Evolutionary conservation across 2,329 filamentous ascomycete species (phyloP).

Genomic region (Fusarium secorum): DNA sequence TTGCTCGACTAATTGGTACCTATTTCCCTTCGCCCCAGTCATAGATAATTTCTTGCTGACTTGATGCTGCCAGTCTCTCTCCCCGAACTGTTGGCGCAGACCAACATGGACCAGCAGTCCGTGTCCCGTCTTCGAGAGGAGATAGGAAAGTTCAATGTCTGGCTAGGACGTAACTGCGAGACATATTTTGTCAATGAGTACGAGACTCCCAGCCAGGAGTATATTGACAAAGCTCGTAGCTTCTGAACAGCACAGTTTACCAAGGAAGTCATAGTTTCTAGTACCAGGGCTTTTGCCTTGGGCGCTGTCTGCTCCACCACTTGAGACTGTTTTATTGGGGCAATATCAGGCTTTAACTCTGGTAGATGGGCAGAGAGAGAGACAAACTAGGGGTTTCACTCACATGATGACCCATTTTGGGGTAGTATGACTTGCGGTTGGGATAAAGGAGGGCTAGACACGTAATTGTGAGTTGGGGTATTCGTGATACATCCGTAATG

Average conservation of each 20-base stretch:
- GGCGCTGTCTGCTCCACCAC: neutral
- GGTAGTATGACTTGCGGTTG: neutral
- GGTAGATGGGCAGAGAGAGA: neutral
- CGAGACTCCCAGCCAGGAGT: constrained; percentile 74
- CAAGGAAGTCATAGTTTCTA: neutral
- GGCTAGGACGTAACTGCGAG: constrained; percentile 79
- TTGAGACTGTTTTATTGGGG: neutral
- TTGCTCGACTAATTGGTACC: constrained; percentile 87
- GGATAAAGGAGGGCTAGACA: constrained; percentile 9
- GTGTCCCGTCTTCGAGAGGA: constrained; percentile 90
- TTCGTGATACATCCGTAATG: constrained; percentile 19
- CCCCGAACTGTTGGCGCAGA: constrained; percentile 93
- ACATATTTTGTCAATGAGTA: constrained; percentile 82
- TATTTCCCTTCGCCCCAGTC: constrained; percentile 7
- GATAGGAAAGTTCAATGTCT: constrained; percentile 82
- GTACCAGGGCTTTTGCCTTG: neutral
- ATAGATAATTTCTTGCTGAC: constrained; percentile 1
- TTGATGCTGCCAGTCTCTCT: constrained; percentile 71
- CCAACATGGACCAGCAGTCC: constrained; percentile 95
- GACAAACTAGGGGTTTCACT: neutral
- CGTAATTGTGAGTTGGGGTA: constrained; percentile 25
- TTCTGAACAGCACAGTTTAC: constrained; percentile 43
- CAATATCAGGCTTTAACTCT: neutral
- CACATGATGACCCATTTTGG: constrained; percentile 1
- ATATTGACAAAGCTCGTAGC: constrained; percentile 71